Percentiles rank a stretch among this genome's conserved stretches.
phyloP scores from a whole-genome alignment of 805 yeast species.

The Cyberlindnera suaveolens region DNA sequence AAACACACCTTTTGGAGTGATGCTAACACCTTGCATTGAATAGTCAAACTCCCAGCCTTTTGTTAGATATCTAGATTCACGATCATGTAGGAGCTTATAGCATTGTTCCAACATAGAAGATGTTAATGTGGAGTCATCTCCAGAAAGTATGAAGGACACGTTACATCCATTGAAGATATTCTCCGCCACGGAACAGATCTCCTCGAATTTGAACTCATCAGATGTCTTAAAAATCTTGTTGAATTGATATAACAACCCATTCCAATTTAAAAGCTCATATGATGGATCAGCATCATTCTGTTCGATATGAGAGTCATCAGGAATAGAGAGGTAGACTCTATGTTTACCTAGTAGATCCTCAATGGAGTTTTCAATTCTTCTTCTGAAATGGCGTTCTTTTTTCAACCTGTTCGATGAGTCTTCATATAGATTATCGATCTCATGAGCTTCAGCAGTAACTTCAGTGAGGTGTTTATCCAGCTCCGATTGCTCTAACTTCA shows the following conservation, averaged over 20 bases:
- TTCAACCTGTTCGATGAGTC: slow-evolving; percentile 25
- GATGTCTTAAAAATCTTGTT: slow-evolving; percentile 4
- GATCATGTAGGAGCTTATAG: neutral
- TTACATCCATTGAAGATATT: slow-evolving; percentile 11
- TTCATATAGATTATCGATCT: slow-evolving; percentile 18
- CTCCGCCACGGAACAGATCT: slow-evolving; percentile 6
- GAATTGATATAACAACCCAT: slow-evolving; percentile 1
- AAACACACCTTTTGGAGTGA: slow-evolving; percentile 10
- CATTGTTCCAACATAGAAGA: neutral
- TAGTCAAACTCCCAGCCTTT: slow-evolving; percentile 13
- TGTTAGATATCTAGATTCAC: neutral
- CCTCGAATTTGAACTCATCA: slow-evolving; percentile 2
- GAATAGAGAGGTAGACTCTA: slow-evolving; percentile 20
- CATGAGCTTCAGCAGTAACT: slow-evolving; percentile 19
- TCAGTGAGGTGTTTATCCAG: slow-evolving; percentile 18
- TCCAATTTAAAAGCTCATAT: neutral
- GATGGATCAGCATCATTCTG: slow-evolving; percentile 4
- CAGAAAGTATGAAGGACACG: slow-evolving; percentile 7
- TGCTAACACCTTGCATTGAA: slow-evolving; percentile 6
- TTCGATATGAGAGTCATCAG: neutral
- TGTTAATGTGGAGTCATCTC: neutral
- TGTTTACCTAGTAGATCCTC: slow-evolving; percentile 31
- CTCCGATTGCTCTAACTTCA: slow-evolving; percentile 18
- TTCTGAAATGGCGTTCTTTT: slow-evolving; percentile 32
- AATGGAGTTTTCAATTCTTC: slow-evolving; percentile 45